Evolutionary conservation across 306 rosid genomes (phyloP).

Genomic region (Dryas drummondii): DNA sequence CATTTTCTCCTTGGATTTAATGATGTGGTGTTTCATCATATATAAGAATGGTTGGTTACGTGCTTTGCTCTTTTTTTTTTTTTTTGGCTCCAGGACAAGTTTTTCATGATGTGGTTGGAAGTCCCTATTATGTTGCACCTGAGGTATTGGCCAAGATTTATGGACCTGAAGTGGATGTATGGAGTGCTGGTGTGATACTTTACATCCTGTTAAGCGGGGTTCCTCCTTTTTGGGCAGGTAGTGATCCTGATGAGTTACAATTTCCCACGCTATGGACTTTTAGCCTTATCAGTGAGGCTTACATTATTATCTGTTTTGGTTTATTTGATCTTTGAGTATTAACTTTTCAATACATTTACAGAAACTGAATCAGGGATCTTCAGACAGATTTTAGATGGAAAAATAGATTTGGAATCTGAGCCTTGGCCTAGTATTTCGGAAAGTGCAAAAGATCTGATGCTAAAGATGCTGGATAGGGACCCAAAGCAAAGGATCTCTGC

Average conservation of each 20-base stretch:
- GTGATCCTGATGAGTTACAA: conserved; percentile 23
- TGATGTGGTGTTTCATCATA: conserved; percentile 2
- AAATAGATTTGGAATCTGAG: conserved; percentile 67
- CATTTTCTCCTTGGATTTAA: not conserved
- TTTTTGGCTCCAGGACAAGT: conserved; percentile 54
- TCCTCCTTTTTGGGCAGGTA: conserved; percentile 98
- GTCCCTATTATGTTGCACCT: conserved; percentile 90
- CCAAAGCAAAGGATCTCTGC: conserved; percentile 73
- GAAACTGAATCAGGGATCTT: conserved; percentile 88
- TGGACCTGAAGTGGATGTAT: conserved; percentile 85
- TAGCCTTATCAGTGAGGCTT: conserved; percentile 4
- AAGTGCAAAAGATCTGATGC: conserved; percentile 73
- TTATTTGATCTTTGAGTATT: conserved; percentile 13
- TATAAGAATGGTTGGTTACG: not conserved
- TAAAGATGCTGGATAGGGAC: conserved; percentile 70
- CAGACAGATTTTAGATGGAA: conserved; percentile 68
- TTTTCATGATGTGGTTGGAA: conserved; percentile 76
- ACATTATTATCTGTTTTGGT: not conserved
- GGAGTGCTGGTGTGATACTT: conserved; percentile 96
- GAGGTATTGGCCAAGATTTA: conserved; percentile 73
- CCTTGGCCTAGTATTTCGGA: conserved; percentile 91
- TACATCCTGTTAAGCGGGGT: conserved; percentile 87
- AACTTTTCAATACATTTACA: conserved; percentile 35
- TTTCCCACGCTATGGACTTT: conserved; percentile 10
- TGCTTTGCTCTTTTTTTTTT: conserved; percentile 17